phyloP scores from a whole-genome alignment of 352 stramenopile genomes.

The Phytophthora vignae region DNA sequence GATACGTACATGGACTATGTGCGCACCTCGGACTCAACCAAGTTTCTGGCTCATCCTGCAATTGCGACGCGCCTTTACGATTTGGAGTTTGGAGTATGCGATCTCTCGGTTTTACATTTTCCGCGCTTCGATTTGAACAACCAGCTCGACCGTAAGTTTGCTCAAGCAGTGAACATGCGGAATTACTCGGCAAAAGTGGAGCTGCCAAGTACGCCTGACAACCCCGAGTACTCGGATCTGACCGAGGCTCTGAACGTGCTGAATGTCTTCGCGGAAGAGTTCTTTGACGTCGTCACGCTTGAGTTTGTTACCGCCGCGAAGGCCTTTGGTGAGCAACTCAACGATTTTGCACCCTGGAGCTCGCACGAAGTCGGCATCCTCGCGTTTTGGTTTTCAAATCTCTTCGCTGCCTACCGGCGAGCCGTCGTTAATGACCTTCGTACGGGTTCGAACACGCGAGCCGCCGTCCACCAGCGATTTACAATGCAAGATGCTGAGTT shows the following conservation, averaged over 20 bases:
- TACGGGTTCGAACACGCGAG: not conserved
- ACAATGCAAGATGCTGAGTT: constrained; percentile 9
- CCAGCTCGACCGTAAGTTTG: not conserved
- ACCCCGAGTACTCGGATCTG: not conserved
- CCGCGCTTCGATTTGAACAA: not conserved
- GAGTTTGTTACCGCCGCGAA: not conserved
- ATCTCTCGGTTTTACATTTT: constrained; percentile 10
- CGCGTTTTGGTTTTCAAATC: constrained; percentile 10
- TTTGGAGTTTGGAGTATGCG: constrained; percentile 2
- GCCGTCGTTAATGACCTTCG: constrained; percentile 3
- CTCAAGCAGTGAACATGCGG: not conserved
- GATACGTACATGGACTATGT: constrained; percentile 15
- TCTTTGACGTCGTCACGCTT: not conserved
- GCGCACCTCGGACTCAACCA: not conserved
- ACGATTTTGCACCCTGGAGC: not conserved
- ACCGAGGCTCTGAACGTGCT: not conserved
- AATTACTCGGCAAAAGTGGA: constrained; percentile 1
- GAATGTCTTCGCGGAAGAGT: not conserved
- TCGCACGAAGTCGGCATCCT: not conserved
- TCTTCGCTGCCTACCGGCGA: not conserved
- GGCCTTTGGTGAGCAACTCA: not conserved
- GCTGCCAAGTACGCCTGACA: not conserved
- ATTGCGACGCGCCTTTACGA: not conserved
- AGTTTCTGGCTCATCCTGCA: constrained; percentile 7
- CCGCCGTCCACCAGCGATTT: not conserved